These are phyloP conservation scores for Murraya paniculata DNA, from an alignment of 345 rosid species.

Conservation along the genomic window DNA sequence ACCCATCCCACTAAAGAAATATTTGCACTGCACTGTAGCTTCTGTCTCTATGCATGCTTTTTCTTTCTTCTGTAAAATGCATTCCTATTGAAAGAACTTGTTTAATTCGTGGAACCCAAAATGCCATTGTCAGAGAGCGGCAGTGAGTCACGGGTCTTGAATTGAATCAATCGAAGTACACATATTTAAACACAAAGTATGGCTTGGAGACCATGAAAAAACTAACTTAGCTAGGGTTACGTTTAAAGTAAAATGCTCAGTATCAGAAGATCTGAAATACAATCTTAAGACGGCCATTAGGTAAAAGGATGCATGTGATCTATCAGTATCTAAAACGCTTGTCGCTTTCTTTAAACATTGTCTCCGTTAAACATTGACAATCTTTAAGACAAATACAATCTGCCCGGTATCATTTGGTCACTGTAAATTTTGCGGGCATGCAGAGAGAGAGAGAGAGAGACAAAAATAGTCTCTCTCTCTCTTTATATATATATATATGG, in stretches of 20 bases:
- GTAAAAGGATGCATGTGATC: background rate
- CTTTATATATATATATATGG: no score
- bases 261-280: background rate
- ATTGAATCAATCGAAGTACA: background rate
- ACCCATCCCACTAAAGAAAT: background rate
- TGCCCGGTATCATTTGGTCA: background rate
- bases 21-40: background rate
- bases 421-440: background rate
- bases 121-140: background rate
- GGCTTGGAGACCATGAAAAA: background rate
- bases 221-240: background rate
- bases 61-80: background rate
- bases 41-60: background rate
- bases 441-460: background rate
- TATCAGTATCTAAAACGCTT: background rate
- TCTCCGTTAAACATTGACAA: background rate
- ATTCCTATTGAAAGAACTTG: background rate
- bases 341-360: slow-evolving; percentile 14
- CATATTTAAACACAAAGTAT: background rate
- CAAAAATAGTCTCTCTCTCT: no score
- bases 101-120: background rate
- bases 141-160: slow-evolving; percentile 12
- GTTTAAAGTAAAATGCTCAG: background rate
- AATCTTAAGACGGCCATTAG: background rate
- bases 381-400: slow-evolving; percentile 2